Percentiles rank a stretch among this genome's conserved stretches.
Conservation (phyloP, 1,139 yeast species). For the Yamadazyma blattariae region DNA sequence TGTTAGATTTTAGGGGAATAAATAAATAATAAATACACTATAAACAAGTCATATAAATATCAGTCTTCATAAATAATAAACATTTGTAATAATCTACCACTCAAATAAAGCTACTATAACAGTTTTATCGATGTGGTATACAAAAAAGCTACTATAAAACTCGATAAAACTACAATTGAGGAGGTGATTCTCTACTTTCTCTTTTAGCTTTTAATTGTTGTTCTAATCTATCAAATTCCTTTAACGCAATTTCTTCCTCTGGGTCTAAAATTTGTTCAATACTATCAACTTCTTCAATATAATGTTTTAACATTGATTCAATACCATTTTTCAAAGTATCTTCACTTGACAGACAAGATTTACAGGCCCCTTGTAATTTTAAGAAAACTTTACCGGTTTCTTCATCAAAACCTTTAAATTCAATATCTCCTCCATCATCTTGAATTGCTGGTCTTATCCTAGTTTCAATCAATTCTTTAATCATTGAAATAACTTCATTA, state of each 20-base stretch:
- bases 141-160: too few relatives aligned
- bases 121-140: too few relatives aligned
- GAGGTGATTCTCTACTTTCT: conserved; percentile 23
- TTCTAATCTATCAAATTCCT: conserved; percentile 71
- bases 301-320: conserved; percentile 81
- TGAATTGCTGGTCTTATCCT: conserved; percentile 65
- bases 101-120: too few relatives aligned
- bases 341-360: conserved; percentile 72
- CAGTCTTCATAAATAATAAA: too few relatives aligned
- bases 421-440: conserved; percentile 85
- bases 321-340: conserved; percentile 81
- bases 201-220: conserved; percentile 26
- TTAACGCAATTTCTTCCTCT: conserved; percentile 51
- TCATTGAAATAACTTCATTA: conserved; percentile 53
- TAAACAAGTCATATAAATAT: too few relatives aligned
- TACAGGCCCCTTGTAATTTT: conserved; percentile 80
- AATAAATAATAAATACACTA: too few relatives aligned
- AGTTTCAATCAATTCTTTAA: conserved; percentile 58
- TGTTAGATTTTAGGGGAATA: too few relatives aligned
- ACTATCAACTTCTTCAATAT: conserved; percentile 76
- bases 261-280: conserved; percentile 64
- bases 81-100: neutral
- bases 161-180: conserved; percentile 31
- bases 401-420: conserved; percentile 66
- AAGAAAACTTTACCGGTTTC: conserved; percentile 68